Conservation (phyloP, 2,329 filamentous ascomycete genomes). For the Colletotrichum camelliae region DNA sequence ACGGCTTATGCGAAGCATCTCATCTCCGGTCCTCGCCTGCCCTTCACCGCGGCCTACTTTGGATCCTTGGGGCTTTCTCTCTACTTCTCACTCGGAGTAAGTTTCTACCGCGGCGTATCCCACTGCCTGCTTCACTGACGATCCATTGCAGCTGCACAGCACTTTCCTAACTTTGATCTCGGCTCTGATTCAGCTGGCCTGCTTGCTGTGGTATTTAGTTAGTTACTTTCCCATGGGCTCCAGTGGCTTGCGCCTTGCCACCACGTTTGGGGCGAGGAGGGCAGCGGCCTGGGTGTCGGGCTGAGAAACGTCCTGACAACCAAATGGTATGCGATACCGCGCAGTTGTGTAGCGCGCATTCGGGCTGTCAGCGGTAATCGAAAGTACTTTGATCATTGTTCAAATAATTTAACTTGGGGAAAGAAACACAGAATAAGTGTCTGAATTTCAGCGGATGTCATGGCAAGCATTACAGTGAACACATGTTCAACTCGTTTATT, state of each 20-base stretch:
- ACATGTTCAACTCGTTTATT: not conserved
- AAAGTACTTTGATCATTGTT: not conserved
- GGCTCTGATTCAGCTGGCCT: conserved; percentile 81
- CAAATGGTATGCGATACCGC: not conserved
- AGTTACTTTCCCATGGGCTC: conserved; percentile 99
- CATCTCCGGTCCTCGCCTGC: conserved; percentile 81
- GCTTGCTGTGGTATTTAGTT: conserved; percentile 90
- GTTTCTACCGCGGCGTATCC: conserved; percentile 41
- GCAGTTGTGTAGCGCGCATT: not conserved
- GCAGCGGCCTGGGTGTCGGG: conserved; percentile 89
- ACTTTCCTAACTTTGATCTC: conserved; percentile 86
- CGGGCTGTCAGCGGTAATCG: not conserved
- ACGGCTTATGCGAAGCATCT: conserved; percentile 84
- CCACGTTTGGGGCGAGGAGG: conserved; percentile 82
- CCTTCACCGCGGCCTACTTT: conserved; percentile 95
- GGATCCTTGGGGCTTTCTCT: conserved; percentile 89
- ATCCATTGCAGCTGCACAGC: conserved; percentile 71
- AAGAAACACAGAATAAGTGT: not conserved
- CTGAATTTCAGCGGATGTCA: not conserved
- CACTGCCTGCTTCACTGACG: conserved; percentile 26
- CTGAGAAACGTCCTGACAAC: conserved; percentile 40
- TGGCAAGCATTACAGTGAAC: not conserved
- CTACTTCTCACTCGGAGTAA: conserved; percentile 90
- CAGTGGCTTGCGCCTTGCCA: conserved; percentile 83
- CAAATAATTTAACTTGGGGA: not conserved